Evolutionary conservation across 2,329 filamentous ascomycete species (phyloP).

Genomic region (Apiospora hydei): DNA sequence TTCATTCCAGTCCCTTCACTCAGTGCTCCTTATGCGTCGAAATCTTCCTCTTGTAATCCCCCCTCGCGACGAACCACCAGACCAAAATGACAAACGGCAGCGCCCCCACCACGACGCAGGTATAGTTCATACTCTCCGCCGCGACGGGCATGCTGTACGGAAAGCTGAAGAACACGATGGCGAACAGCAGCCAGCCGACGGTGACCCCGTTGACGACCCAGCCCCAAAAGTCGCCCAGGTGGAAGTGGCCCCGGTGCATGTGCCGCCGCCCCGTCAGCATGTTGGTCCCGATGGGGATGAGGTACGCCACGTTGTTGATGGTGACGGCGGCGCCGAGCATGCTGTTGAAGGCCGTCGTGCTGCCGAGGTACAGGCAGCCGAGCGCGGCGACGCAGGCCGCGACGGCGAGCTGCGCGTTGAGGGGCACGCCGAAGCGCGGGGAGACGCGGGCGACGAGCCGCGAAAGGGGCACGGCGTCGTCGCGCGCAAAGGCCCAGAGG

Average conservation of each 20-base stretch:
- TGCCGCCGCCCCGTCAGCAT: slow-evolving; percentile 47
- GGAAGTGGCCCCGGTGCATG: slow-evolving; percentile 49
- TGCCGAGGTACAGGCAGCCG: slow-evolving; percentile 52
- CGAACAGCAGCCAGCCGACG: slow-evolving; percentile 48
- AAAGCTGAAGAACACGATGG: slow-evolving; percentile 53
- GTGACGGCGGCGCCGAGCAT: slow-evolving; percentile 48
- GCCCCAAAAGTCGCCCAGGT: slow-evolving; percentile 43
- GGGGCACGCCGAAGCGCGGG: slow-evolving; percentile 43
- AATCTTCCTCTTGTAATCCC: slow-evolving; percentile 47
- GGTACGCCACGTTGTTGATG: slow-evolving; percentile 54
- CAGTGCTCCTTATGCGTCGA: slow-evolving; percentile 41
- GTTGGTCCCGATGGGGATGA: slow-evolving; percentile 54
- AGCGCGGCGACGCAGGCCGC: slow-evolving; percentile 46
- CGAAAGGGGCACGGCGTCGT: slow-evolving; percentile 50
- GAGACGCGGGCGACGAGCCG: slow-evolving; percentile 47
- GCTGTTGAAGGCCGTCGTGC: slow-evolving; percentile 53
- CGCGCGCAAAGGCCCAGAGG: slow-evolving; percentile 53
- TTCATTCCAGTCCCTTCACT: neutral
- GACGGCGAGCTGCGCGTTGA: slow-evolving; percentile 47
- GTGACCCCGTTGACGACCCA: slow-evolving; percentile 46
- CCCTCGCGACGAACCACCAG: slow-evolving; percentile 53
- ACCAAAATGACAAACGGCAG: slow-evolving; percentile 42
- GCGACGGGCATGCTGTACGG: slow-evolving; percentile 50
- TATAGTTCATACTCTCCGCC: slow-evolving; percentile 55
- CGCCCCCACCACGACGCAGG: slow-evolving; percentile 53